Percentiles rank a stretch among this genome's conserved stretches.
Conservation (phyloP, 2,329 filamentous ascomycete genomes). For the Trichoderma sp. region DNA sequence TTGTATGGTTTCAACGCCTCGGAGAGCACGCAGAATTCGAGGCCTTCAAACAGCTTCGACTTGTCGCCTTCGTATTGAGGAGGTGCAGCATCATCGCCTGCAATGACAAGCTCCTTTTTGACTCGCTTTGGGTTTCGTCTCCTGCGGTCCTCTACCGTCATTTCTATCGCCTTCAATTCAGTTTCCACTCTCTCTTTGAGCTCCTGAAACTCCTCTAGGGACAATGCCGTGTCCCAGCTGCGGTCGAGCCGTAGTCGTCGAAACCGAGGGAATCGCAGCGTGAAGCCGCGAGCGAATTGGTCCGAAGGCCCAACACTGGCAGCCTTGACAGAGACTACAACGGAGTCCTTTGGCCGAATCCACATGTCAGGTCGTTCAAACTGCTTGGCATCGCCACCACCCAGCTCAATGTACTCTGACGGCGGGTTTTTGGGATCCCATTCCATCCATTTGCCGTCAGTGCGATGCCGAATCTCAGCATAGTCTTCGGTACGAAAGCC, state of each 20-base stretch:
- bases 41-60: slow-evolving; percentile 66
- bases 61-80: slow-evolving; percentile 52
- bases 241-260: slow-evolving; percentile 79
- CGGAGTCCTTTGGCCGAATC: slow-evolving; percentile 84
- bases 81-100: slow-evolving; percentile 56
- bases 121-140: slow-evolving; percentile 54
- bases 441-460: slow-evolving; percentile 85
- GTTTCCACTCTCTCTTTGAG: slow-evolving; percentile 66
- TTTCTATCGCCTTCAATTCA: slow-evolving; percentile 69
- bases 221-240: slow-evolving; percentile 75
- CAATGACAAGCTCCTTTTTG: slow-evolving; percentile 68
- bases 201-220: slow-evolving; percentile 71
- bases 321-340: slow-evolving; percentile 87
- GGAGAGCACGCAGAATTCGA: slow-evolving; percentile 81
- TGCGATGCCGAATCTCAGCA: slow-evolving; percentile 73
- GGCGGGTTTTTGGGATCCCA: slow-evolving; percentile 81
- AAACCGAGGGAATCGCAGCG: slow-evolving; percentile 88
- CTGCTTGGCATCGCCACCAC: slow-evolving; percentile 66
- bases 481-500: slow-evolving; percentile 86
- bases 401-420: slow-evolving; percentile 73
- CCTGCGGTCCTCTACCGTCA: slow-evolving; percentile 70
- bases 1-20: slow-evolving; percentile 68
- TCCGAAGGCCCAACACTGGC: slow-evolving; percentile 72
- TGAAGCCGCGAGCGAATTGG: slow-evolving; percentile 72
- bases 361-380: slow-evolving; percentile 83